Base-by-base conservation (phyloP, 2,329 filamentous ascomycete species). In the Saccharata proteae region DNA sequence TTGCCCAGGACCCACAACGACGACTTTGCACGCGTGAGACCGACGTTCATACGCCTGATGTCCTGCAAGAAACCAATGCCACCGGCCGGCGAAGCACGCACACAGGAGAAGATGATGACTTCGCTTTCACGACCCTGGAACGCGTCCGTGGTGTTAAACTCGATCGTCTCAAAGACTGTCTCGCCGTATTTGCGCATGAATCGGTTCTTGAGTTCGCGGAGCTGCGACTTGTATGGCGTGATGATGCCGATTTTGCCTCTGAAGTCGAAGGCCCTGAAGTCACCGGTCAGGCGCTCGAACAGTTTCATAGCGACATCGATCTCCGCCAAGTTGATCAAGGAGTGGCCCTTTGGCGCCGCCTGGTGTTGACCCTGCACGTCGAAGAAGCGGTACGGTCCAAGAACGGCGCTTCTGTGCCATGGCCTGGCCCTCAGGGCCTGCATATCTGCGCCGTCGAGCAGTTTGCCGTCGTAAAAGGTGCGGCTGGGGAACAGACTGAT, bases 1-100 rank as follows among this genome's bases (percentile, higher is more conserved):
- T 96, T 92, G 43, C 90, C 90, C 16, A 98, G 69, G 36, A 98
- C 88, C 82, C 88, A 98, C 7, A 98, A 69, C 19, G 88, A 94
- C 7, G 83, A 93, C 56, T 93, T 94, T 4, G 90, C 92, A 65
- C 90, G 80, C 14, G 90, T 98, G 38, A 98, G 67, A 61, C 90
- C 90, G 48, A 98, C 90, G 56, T 98, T 98, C 92, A 98, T 96
- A 67, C 90, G 88, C 37, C 90, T 77, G 49, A 98, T 93, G 54
- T 98, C 90, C 33, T 83, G 81, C 71, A 98, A 79, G 73, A 98
- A 98, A 67, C 90, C 90, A 49, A 98, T 93, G 47, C 88, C 85
- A n/a, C 81, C 80, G 6, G 79, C 81, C n/a, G 82, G 74, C 17
- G 80, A 88, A 14, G 90, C 88, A 61, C 90, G 78, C 38, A 98